Evolutionary conservation across 177 flowering plant genomes (phyloP).

Genomic region (Vitis hybrid): DNA sequence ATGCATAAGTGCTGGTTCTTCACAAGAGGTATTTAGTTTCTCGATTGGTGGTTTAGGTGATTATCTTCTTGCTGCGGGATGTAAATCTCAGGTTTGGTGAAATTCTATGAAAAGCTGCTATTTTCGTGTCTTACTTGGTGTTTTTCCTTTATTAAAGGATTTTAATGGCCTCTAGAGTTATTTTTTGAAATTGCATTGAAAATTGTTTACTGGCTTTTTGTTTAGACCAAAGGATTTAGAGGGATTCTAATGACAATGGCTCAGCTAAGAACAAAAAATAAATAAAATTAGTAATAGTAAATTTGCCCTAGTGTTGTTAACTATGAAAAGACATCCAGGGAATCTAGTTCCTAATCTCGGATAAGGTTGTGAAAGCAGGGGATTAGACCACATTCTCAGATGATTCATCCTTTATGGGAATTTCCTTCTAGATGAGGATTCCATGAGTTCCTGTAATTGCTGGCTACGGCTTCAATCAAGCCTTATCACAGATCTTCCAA

Average conservation of each 20-base stretch:
- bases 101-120: neutral
- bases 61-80: constrained; percentile 87
- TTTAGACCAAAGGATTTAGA: no score
- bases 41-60: constrained; percentile 69
- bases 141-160: neutral
- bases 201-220: no score
- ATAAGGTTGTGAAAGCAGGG: neutral
- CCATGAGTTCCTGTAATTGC: no score
- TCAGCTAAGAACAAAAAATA: no score
- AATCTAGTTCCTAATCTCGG: neutral
- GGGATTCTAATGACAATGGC: no score
- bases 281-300: no score
- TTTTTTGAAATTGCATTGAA: no score
- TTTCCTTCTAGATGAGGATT: no score
- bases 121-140: neutral
- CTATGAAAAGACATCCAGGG: neutral
- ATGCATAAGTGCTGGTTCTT: constrained; percentile 46
- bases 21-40: constrained; percentile 78
- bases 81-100: constrained; percentile 64
- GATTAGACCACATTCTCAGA: neutral
- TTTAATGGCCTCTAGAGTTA: neutral
- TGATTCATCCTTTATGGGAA: neutral
- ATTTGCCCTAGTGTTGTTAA: neutral
- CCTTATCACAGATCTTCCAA: no score
- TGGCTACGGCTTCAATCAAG: no score